phyloP scores from a whole-genome alignment of 495 filamentous ascomycete species.

The Penicillium dipodomyicola region DNA sequence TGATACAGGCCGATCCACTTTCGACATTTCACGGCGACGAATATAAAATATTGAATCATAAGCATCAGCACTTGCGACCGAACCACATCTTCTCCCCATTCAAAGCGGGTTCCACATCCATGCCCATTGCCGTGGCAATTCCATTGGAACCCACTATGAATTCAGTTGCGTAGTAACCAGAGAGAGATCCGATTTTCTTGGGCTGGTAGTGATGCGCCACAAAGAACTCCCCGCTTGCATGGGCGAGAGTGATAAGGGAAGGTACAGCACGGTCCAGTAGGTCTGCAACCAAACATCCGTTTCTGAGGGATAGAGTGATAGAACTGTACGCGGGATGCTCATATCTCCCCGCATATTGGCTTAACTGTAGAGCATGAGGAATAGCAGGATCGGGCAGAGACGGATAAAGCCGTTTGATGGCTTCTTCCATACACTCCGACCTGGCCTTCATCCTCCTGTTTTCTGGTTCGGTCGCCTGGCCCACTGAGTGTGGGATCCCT shows the following conservation, averaged over 20 bases:
- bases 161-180: constrained; percentile 1
- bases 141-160: constrained; percentile 1
- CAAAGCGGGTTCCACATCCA: constrained; percentile 8
- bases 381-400: constrained; percentile 9
- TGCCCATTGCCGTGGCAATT: neutral
- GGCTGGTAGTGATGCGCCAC: constrained; percentile 6
- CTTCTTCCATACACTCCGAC: neutral
- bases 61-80: neutral
- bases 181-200: neutral
- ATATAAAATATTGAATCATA: neutral
- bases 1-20: neutral
- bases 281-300: neutral
- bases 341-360: constrained; percentile 14
- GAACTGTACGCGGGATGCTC: constrained; percentile 11
- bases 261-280: constrained; percentile 3
- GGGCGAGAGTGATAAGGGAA: neutral
- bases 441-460: neutral
- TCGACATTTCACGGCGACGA: neutral
- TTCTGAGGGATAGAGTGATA: neutral
- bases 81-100: constrained; percentile 12
- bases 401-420: constrained; percentile 16
- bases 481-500: neutral
- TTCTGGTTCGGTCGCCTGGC: neutral
- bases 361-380: constrained; percentile 6
- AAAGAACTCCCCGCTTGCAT: constrained; percentile 14